phyloP scores from a whole-genome alignment of 495 filamentous ascomycete genomes.

The Aspergillus sparsus region DNA sequence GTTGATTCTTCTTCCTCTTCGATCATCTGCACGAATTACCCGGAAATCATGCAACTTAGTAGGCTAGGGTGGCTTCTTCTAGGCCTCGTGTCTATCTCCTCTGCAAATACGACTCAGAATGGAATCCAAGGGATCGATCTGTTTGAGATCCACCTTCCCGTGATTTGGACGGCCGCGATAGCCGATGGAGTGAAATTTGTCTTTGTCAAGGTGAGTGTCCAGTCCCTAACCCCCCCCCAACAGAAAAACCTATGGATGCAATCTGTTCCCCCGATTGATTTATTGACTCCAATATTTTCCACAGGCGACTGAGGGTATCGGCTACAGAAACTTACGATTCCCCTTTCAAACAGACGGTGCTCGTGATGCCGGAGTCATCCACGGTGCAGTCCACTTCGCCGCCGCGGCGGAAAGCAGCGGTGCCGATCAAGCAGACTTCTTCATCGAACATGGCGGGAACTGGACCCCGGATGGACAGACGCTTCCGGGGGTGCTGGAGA shows the following conservation, averaged over 20 bases:
- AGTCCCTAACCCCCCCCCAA: neutral
- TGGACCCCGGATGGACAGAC: constrained; percentile 64
- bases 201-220: constrained; percentile 53
- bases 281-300: neutral
- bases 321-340: constrained; percentile 54
- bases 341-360: constrained; percentile 56
- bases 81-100: neutral
- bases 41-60: constrained; percentile 19
- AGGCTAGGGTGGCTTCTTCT: neutral
- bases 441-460: constrained; percentile 61
- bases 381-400: constrained; percentile 67
- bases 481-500: constrained; percentile 67
- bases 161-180: constrained; percentile 10
- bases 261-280: neutral
- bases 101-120: neutral
- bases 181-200: constrained; percentile 40
- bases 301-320: constrained; percentile 60
- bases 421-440: constrained; percentile 57
- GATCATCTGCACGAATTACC: constrained; percentile 22
- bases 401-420: constrained; percentile 52
- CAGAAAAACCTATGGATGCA: neutral
- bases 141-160: constrained; percentile 14
- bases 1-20: no score
- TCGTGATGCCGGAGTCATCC: constrained; percentile 56
- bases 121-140: constrained; percentile 12